Base-by-base conservation (phyloP, 164 flowering plant species). In the Berberis vulgaris region DNA sequence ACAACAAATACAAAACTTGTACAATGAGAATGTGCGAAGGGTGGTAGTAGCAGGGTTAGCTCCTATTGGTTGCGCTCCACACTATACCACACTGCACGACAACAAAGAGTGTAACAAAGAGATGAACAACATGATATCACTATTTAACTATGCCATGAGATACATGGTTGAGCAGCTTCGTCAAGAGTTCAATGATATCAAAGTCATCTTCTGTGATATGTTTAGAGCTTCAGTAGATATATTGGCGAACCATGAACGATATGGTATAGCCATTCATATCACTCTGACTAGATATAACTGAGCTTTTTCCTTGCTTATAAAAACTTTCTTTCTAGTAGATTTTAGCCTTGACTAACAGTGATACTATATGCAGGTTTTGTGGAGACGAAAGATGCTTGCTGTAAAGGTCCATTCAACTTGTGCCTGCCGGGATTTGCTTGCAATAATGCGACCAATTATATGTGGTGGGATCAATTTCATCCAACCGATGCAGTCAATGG, bases 401-500 rank as follows among this genome's bases (percentile, higher is more conserved):
- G 98, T 69, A 96, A 94, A 41, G 97, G 98, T 7, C 75, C 67
- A 68, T 86, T 82, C 62, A 85, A 62, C 6, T 77, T 84, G 82
- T 93, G 97, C 72, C 41, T 87, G 2, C 83, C 92, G 5, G 83
- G 80, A 53, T 80, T 88, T 93, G 93, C 98, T 43, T 93, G 98
- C 65, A 52, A 7, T 1, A 76, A 89, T 64, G 94, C 94, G 42
- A 77, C 90, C 1, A 81, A 67, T 46, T 89, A 93, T 73, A 70
- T 88, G 8, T 89, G 96, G 97, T 89, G 98, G 98, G 98, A 93
- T 50, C 90, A 90, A 73, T 90, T 83, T 70, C 98, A 90, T 79
- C 98, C 97, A 46, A 93, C 98, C 0, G 91, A 78, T 67, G 88
- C 82, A 3, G 96, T 88, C 47, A 93, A 89, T 65, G 69, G 80